A percentile compares a stretch with the other conserved stretches of the same genome.
phyloP scores from a whole-genome alignment of 2,329 filamentous ascomycete genomes.

The Emergomyces pasteurianus region DNA sequence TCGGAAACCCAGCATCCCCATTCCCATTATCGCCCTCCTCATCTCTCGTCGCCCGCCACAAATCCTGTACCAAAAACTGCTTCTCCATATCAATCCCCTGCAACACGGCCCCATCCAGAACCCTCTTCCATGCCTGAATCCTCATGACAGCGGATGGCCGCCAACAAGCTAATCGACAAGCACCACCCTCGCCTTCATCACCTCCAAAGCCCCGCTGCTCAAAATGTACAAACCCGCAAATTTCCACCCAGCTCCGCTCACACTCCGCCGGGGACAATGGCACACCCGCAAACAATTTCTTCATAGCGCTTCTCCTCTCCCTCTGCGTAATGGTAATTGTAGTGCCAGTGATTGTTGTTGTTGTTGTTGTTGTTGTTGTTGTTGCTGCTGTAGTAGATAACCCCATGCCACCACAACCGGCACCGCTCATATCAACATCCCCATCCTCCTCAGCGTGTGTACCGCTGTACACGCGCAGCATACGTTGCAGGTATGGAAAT shows the following conservation, averaged over 20 bases:
- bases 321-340: constrained; percentile 17
- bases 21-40: constrained; percentile 23
- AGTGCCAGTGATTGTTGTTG: constrained; percentile 8
- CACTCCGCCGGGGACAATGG: constrained; percentile 43
- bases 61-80: constrained; percentile 30
- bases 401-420: constrained; percentile 7
- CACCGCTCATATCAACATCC: constrained; percentile 7
- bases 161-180: constrained; percentile 21
- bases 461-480: constrained; percentile 21
- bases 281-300: constrained; percentile 36
- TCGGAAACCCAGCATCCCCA: constrained; percentile 20
- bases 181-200: background rate
- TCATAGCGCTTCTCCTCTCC: constrained; percentile 23
- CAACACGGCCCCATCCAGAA: constrained; percentile 27
- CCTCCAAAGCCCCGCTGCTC: constrained; percentile 5
- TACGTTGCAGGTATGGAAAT: constrained; percentile 18
- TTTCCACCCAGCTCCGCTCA: constrained; percentile 36
- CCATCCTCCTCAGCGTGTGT: constrained; percentile 7
- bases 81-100: constrained; percentile 29
- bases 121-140: constrained; percentile 37
- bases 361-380: constrained; percentile 8
- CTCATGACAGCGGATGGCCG: constrained; percentile 38
- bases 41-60: constrained; percentile 25
- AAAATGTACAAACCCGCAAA: constrained; percentile 42
- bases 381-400: constrained; percentile 9